phyloP scores from a whole-genome alignment of 495 filamentous ascomycete species.

The Sporormia fimetaria region DNA sequence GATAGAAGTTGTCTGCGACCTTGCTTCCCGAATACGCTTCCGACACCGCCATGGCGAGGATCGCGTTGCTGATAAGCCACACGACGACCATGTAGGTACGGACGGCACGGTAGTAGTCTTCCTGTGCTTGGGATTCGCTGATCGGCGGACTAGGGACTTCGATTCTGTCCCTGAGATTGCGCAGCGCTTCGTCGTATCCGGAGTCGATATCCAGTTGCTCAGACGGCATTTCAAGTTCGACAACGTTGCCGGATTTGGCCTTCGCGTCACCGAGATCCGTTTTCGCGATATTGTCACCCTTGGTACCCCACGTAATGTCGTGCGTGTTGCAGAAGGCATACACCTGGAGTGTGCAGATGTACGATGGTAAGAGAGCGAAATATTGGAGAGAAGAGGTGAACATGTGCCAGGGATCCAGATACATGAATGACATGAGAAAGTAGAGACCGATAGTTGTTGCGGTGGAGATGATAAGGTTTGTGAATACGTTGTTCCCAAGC shows the following conservation, averaged over 20 bases:
- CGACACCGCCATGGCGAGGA: constrained; percentile 86
- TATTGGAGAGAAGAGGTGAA: constrained; percentile 90
- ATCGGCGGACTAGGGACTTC: constrained; percentile 54
- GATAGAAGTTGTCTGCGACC: constrained; percentile 75
- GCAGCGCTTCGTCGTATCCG: constrained; percentile 92
- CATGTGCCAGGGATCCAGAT: constrained; percentile 99
- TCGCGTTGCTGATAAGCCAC: constrained; percentile 88
- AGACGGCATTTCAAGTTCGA: constrained; percentile 89
- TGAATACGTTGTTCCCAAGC: constrained; percentile 78
- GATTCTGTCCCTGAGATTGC: constrained; percentile 87
- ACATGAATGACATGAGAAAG: constrained; percentile 91
- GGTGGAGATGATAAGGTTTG: constrained; percentile 86
- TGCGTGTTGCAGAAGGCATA: constrained; percentile 99
- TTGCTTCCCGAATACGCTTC: constrained; percentile 64
- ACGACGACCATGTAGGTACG: constrained; percentile 97
- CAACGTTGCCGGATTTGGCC: constrained; percentile 56
- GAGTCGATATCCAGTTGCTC: constrained; percentile 98
- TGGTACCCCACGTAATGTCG: constrained; percentile 98
- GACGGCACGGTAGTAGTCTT: constrained; percentile 97
- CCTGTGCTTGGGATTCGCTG: constrained; percentile 74
- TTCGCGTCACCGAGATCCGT: constrained; percentile 78
- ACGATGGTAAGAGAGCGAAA: constrained; percentile 79
- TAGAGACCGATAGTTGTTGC: constrained; percentile 85
- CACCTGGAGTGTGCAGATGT: constrained; percentile 95
- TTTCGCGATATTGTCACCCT: constrained; percentile 89